Conservation (phyloP, 805 yeast genomes). For the Metschnikowia bowlesiae region DNA sequence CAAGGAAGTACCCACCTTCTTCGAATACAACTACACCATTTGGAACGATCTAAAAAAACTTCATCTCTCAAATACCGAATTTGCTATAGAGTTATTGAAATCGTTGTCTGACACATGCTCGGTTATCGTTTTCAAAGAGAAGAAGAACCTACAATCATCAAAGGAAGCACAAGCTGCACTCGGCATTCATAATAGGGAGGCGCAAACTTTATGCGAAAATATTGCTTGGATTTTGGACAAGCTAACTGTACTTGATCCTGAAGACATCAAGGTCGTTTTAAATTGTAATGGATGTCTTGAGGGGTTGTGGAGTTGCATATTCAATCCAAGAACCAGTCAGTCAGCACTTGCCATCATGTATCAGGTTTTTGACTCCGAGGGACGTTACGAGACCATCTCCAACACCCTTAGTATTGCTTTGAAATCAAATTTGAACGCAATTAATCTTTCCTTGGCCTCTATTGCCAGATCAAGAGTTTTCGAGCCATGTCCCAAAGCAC, state of each 20-base stretch:
- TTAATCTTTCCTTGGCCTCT: slow-evolving; percentile 41
- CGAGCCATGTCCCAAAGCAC: slow-evolving; percentile 73
- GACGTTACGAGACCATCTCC: slow-evolving; percentile 71
- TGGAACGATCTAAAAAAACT: slow-evolving; percentile 12
- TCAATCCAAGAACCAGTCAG: slow-evolving; percentile 65
- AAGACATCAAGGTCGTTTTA: slow-evolving; percentile 21
- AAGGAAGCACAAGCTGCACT: slow-evolving; percentile 22
- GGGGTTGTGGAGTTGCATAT: slow-evolving; percentile 74
- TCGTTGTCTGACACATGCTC: slow-evolving; percentile 18
- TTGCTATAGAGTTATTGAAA: slow-evolving; percentile 12
- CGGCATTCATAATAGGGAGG: slow-evolving; percentile 30
- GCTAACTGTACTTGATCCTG: slow-evolving; percentile 29
- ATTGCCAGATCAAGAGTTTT: slow-evolving; percentile 47
- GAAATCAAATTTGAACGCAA: slow-evolving; percentile 44
- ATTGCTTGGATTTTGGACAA: slow-evolving; percentile 27
- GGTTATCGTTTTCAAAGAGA: slow-evolving; percentile 21
- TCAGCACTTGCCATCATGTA: slow-evolving; percentile 67
- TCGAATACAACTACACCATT: slow-evolving; percentile 8
- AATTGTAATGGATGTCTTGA: slow-evolving; percentile 35
- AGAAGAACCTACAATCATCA: slow-evolving; percentile 17
- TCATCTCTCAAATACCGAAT: slow-evolving; percentile 7
- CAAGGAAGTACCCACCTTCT: slow-evolving; percentile 11
- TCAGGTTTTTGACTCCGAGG: slow-evolving; percentile 70
- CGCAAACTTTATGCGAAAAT: slow-evolving; percentile 17
- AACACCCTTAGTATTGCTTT: slow-evolving; percentile 46